A percentile compares a stretch with the other conserved stretches of the same genome.
phyloP scores from a whole-genome alignment of 352 stramenopile genomes.

The Albugo laibachii region DNA sequence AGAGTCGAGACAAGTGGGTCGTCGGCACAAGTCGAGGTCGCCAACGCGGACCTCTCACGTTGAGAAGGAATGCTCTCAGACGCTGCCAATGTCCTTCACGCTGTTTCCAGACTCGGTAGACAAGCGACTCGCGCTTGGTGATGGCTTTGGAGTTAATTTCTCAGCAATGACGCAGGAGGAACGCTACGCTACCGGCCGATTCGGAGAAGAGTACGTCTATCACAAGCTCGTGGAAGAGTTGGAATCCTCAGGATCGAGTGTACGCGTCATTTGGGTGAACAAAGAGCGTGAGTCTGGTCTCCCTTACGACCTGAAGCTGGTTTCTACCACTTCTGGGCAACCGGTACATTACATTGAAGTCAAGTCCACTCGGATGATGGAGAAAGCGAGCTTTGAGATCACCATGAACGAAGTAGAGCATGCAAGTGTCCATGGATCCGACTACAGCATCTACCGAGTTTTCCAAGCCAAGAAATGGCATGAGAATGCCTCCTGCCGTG shows the following conservation, averaged over 20 bases:
- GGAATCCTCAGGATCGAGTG: constrained; percentile 9
- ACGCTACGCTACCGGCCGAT: constrained; percentile 53
- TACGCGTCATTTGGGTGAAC: constrained; percentile 60
- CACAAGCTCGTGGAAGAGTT: too few species aligned
- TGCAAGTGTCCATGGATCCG: constrained; percentile 48
- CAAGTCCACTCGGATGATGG: constrained; percentile 72
- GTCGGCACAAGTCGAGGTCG: too few species aligned
- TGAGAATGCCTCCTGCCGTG: constrained; percentile 24
- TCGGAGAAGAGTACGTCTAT: constrained; percentile 68
- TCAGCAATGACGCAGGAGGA: constrained; percentile 42
- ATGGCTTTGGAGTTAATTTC: constrained; percentile 7
- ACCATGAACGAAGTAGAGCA: constrained; percentile 73
- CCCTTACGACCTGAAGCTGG: constrained; percentile 61
- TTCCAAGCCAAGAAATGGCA: constrained; percentile 40
- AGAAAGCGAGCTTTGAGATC: constrained; percentile 78
- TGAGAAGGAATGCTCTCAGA: not conserved
- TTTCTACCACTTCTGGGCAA: constrained; percentile 13
- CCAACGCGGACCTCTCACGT: too few species aligned
- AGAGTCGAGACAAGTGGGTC: too few species aligned
- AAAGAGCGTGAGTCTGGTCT: constrained; percentile 55
- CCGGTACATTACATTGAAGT: constrained; percentile 72
- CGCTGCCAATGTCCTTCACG: not conserved
- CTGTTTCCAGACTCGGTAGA: constrained; percentile 1
- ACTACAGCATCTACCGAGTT: constrained; percentile 70
- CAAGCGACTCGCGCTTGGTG: constrained; percentile 13